phyloP scores from a whole-genome alignment of 2,329 filamentous ascomycete genomes.

The Polytolypa hystricis region DNA sequence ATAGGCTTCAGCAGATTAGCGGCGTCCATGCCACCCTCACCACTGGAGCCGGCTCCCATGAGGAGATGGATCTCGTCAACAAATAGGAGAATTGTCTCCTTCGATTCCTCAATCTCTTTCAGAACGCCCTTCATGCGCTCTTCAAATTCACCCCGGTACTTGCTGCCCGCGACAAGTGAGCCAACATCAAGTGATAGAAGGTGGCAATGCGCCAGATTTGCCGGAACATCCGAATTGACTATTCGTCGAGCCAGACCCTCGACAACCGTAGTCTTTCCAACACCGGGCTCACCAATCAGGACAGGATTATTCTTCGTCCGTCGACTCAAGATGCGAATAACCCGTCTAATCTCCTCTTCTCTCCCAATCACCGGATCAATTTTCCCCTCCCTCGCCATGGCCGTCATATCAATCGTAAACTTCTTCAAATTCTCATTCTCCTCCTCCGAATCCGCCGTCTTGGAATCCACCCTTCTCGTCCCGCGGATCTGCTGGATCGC shows the following conservation, averaged over 20 bases:
- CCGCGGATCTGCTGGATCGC: conserved; percentile 88
- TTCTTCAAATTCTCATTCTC: conserved; percentile 95
- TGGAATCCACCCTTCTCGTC: conserved; percentile 86
- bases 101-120: conserved; percentile 90
- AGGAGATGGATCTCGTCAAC: conserved; percentile 98
- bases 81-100: conserved; percentile 95
- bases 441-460: conserved; percentile 81
- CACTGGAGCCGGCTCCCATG: conserved; percentile 91
- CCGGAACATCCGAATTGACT: conserved; percentile 90
- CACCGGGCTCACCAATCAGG: conserved; percentile 93
- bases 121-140: conserved; percentile 98
- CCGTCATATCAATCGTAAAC: conserved; percentile 97
- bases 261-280: conserved; percentile 95
- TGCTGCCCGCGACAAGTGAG: conserved; percentile 89
- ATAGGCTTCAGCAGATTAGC: conserved; percentile 97
- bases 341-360: conserved; percentile 88
- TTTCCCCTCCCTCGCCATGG: conserved; percentile 92
- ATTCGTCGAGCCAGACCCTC: conserved; percentile 93
- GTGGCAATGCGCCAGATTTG: conserved; percentile 87
- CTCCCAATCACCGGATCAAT: conserved; percentile 94
- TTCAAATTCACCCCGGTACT: conserved; percentile 97
- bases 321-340: conserved; percentile 81
- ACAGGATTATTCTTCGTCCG: conserved; percentile 98
- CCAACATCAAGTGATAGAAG: conserved; percentile 92
- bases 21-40: conserved; percentile 96